A percentile compares a stretch with the other conserved stretches of the same genome.
These are phyloP conservation scores for Jackrogersella multiformis DNA, from an alignment of 495 filamentous ascomycete genomes.

Conservation along the genomic window DNA sequence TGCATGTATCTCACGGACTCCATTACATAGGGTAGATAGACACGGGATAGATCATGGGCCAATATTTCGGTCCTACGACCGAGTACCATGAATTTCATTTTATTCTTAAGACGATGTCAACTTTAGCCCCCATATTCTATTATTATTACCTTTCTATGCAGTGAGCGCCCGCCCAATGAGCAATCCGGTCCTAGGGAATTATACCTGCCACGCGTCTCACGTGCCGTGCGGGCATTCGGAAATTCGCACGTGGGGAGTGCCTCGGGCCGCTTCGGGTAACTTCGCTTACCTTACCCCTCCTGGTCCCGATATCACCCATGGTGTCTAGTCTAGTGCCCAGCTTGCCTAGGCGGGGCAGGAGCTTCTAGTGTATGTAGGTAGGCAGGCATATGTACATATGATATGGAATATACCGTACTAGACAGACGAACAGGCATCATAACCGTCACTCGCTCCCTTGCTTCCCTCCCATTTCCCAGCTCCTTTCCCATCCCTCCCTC, in stretches of 20 bases:
- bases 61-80: conserved; percentile 23
- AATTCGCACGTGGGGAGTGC: conserved; percentile 1
- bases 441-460: too few species aligned
- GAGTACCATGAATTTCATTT: conserved; percentile 40
- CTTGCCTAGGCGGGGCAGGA: too few species aligned
- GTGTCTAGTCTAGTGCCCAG: background rate
- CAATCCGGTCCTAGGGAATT: too few species aligned
- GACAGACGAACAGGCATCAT: too few species aligned
- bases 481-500: background rate
- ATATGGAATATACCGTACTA: too few species aligned
- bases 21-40: conserved; percentile 35
- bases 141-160: background rate
- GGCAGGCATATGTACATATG: too few species aligned
- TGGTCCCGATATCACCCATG: conserved; percentile 1
- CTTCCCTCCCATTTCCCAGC: too few species aligned
- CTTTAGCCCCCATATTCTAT: background rate
- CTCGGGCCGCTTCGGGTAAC: conserved; percentile 37
- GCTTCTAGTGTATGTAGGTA: conserved; percentile 7
- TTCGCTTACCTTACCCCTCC: conserved; percentile 22
- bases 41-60: conserved; percentile 41
- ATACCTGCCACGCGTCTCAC: conserved; percentile 12
- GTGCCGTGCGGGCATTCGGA: conserved; percentile 15
- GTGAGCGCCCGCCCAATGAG: conserved; percentile 12
- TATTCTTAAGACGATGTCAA: conserved; percentile 15
- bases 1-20: conserved; percentile 36